These are phyloP conservation scores for Phytophthora meadii DNA, from an alignment of 352 stramenopile genomes.

Conservation along the genomic window DNA sequence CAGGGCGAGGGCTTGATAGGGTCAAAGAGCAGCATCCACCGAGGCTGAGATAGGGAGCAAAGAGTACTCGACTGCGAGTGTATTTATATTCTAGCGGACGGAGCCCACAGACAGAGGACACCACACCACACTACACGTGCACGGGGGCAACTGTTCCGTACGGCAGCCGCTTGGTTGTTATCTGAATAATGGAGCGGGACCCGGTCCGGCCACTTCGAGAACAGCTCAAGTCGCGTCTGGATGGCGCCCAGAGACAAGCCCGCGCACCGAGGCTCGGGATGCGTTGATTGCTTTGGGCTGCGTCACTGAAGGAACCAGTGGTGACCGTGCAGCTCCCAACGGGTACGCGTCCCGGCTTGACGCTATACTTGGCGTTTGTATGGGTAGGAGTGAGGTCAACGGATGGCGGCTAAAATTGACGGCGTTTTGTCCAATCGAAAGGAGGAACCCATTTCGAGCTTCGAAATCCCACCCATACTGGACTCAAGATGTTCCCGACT, in stretches of 20 bases:
- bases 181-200: slow-evolving; percentile 30
- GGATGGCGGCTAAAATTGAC: slow-evolving; percentile 31
- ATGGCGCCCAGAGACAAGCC: slow-evolving; percentile 32
- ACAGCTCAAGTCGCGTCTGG: slow-evolving; percentile 35
- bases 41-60: slow-evolving; percentile 39
- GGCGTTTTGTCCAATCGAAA: slow-evolving; percentile 22
- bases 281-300: slow-evolving; percentile 21
- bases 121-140: too few relatives aligned
- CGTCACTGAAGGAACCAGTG: slow-evolving; percentile 23
- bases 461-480: slow-evolving; percentile 21
- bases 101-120: neutral
- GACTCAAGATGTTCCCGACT: slow-evolving; percentile 17
- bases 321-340: slow-evolving; percentile 6
- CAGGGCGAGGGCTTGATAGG: slow-evolving; percentile 18
- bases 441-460: slow-evolving; percentile 4
- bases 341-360: slow-evolving; percentile 20
- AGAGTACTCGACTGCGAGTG: slow-evolving; percentile 26
- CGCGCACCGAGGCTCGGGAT: neutral
- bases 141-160: slow-evolving; percentile 12
- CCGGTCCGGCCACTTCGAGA: slow-evolving; percentile 2
- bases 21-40: slow-evolving; percentile 38
- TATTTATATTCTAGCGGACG: slow-evolving; percentile 22
- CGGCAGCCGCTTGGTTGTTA: slow-evolving; percentile 25
- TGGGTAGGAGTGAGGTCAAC: neutral
- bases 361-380: slow-evolving; percentile 20